phyloP scores from a whole-genome alignment of 2,329 filamentous ascomycete genomes.

The Arthrobotrys conoides region DNA sequence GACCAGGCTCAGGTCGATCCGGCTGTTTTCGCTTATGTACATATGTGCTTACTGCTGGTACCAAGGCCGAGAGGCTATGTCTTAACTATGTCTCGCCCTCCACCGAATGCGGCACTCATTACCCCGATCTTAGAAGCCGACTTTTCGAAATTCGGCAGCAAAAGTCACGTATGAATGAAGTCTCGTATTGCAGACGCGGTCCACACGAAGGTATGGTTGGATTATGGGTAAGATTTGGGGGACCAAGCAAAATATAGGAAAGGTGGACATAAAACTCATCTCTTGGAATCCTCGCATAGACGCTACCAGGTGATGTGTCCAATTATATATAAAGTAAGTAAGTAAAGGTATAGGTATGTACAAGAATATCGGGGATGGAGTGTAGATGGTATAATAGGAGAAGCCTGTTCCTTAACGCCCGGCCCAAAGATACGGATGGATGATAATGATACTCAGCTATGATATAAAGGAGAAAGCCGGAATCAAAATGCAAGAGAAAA shows the following conservation, averaged over 20 bases:
- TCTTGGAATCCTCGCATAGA: conserved; percentile 19
- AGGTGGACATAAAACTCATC: neutral
- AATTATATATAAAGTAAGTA: neutral
- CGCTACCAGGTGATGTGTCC: conserved; percentile 24
- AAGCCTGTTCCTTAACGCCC: conserved; percentile 15
- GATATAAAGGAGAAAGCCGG: neutral
- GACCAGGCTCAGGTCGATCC: conserved; percentile 8
- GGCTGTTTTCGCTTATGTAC: conserved; percentile 20
- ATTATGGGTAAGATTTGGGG: neutral
- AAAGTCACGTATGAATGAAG: neutral
- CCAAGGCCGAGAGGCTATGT: conserved; percentile 6
- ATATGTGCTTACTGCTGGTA: too few species aligned
- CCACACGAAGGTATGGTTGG: too few species aligned
- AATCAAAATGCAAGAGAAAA: conserved; percentile 15
- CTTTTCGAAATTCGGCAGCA: neutral
- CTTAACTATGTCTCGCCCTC: conserved; percentile 8
- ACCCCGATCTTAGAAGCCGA: neutral
- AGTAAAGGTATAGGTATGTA: neutral
- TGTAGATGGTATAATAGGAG: conserved; percentile 1
- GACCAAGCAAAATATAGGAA: neutral
- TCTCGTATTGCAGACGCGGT: neutral
- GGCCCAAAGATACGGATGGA: conserved; percentile 4
- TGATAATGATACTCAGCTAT: neutral
- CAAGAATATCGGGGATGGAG: conserved; percentile 5
- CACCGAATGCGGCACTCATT: neutral